Evolutionary conservation across 2,329 filamentous ascomycete genomes (phyloP).

Genomic region (Xylariaceae sp.): DNA sequence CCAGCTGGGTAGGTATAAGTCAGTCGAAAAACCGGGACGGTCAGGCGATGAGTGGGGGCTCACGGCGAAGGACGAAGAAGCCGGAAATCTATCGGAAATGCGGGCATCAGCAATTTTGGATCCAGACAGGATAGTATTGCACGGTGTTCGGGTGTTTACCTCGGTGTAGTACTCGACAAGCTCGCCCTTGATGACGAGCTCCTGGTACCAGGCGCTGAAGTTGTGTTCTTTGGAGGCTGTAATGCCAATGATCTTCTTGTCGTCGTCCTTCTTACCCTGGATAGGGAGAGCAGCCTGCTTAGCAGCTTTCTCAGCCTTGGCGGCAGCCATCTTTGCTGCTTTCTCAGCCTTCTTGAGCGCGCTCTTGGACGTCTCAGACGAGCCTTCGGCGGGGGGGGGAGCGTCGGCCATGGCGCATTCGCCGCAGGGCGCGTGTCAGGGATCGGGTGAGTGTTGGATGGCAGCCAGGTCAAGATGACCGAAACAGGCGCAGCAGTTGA

Average conservation of each 20-base stretch:
- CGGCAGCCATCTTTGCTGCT: conserved; percentile 56
- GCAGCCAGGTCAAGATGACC: too few species aligned
- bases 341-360: conserved; percentile 64
- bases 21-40: conserved; percentile 1
- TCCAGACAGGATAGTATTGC: conserved; percentile 16
- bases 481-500: too few species aligned
- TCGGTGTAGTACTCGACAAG: conserved; percentile 89
- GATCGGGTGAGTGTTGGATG: too few species aligned
- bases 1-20: conserved; percentile 32
- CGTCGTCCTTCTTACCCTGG: conserved; percentile 47
- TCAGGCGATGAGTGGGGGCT: conserved; percentile 1
- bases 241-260: conserved; percentile 66
- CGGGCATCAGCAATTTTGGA: too few species aligned
- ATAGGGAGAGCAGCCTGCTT: conserved; percentile 52
- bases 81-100: conserved; percentile 69
- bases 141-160: conserved; percentile 12
- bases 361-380: conserved; percentile 52
- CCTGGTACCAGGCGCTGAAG: conserved; percentile 94
- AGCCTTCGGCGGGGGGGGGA: background rate
- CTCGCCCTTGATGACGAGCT: conserved; percentile 93
- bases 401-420: conserved; percentile 10
- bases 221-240: conserved; percentile 42
- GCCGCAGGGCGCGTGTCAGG: too few species aligned
- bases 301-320: conserved; percentile 59
- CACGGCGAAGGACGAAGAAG: conserved; percentile 85